phyloP scores from a whole-genome alignment of 202 grass and related monocot genomes.

The Bolboschoenoplectus hybrid region DNA sequence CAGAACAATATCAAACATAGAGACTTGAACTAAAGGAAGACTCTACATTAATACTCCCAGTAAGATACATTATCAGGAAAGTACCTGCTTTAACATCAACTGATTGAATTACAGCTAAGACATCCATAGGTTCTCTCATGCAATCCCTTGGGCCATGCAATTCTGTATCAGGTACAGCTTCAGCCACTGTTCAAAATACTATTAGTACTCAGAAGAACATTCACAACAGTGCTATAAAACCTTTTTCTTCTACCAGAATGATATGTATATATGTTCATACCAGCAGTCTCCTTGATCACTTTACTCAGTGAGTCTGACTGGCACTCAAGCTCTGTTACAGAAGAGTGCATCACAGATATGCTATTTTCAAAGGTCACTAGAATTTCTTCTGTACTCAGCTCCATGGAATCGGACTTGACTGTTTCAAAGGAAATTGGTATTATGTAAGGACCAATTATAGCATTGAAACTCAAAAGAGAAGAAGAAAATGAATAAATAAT shows the following conservation, averaged over 20 bases:
- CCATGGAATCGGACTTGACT: slow-evolving; percentile 2
- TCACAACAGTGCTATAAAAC: background rate
- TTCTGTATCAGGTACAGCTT: slow-evolving; percentile 2
- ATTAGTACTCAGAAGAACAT: background rate
- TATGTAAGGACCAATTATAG: background rate
- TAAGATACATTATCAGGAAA: background rate
- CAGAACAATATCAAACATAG: background rate
- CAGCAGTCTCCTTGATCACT: background rate
- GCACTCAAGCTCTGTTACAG: background rate
- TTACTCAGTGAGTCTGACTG: slow-evolving; percentile 12
- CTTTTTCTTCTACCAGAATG: background rate
- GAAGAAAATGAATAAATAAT: background rate
- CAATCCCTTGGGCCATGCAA: background rate
- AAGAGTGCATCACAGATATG: background rate
- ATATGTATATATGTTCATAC: background rate
- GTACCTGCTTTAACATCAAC: slow-evolving; percentile 9
- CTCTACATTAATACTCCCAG: background rate
- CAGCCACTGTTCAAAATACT: slow-evolving; percentile 4
- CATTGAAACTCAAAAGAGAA: background rate
- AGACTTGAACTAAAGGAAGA: slow-evolving; percentile 4
- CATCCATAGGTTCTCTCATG: background rate
- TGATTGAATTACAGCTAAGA: background rate
- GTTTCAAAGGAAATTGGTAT: slow-evolving; percentile 7
- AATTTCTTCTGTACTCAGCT: background rate
- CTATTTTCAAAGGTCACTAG: slow-evolving; percentile 1